Base-by-base conservation (phyloP, 495 filamentous ascomycete species). In the Rhizodiscina lignyota region DNA sequence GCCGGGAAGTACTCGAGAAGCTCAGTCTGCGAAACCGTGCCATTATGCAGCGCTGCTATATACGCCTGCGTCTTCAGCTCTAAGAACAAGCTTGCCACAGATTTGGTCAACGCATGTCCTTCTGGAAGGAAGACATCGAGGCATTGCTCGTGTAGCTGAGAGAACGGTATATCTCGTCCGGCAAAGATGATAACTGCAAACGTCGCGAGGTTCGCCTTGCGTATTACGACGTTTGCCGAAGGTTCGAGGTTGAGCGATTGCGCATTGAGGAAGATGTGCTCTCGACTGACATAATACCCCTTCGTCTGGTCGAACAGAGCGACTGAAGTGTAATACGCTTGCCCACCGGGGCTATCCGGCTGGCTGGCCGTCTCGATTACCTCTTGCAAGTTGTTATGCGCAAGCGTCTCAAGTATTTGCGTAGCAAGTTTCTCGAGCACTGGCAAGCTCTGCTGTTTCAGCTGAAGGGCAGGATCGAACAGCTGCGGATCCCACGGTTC, bases 1-100 rank as follows among this genome's bases (percentile, higher is more conserved):
- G 62, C 56, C 0, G 83, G 79, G 47, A 93, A 93, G 0, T 91
- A 52, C 35, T 78, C 67, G 21, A 78, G 74, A 6, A 93, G 49
- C 3, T 83, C 62, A 22, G n/a, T 8, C 24, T 6, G 24, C 8
- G 24, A 6, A 8, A 27, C 8, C 8, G 24, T 18, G 15, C 69
- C 67, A 35, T 69, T 74, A 28, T 67, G 62, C 46, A 83, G 65
- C 2, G 79, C 72, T 11, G 17, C 74, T 34, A 92, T 77, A 41
- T 86, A 81, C 6, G 76, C 72, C 40, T 91, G 82, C 1, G 85
- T 92, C 52, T 93, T 94, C 13, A 94, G 62, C 37, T 83, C 77
- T 13, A 94, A 60, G 42, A 80, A 81, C 18, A 94, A 44, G 18
- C 76, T 68, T 10, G 73, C 76, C 41, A 77, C 72, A 32, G 70